A percentile compares a stretch with the other conserved stretches of the same genome.
phyloP scores from a whole-genome alignment of 1,139 yeast species.

The Sugiyamaella xylanicola region DNA sequence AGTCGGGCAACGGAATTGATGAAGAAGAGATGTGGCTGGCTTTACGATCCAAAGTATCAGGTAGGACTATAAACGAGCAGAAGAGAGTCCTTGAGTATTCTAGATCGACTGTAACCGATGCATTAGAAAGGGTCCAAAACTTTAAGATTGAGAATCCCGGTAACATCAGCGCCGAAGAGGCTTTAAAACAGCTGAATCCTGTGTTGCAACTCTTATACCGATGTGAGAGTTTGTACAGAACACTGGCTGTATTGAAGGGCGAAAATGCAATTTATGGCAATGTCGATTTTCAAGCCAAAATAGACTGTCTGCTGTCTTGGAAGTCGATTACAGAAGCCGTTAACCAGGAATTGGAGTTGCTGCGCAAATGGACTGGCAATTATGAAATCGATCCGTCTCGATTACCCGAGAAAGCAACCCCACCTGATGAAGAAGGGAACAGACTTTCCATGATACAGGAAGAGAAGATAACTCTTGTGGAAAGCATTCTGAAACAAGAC shows the following conservation, averaged over 20 bases:
- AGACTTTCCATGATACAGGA: conserved; percentile 20
- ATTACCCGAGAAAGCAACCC: conserved; percentile 36
- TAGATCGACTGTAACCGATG: conserved; percentile 70
- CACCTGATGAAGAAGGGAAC: conserved; percentile 28
- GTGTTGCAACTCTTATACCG: conserved; percentile 65
- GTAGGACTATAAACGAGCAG: conserved; percentile 82
- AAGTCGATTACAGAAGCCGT: conserved; percentile 72
- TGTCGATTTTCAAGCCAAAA: conserved; percentile 62
- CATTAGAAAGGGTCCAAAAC: conserved; percentile 69
- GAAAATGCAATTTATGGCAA: conserved; percentile 76
- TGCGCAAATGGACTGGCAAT: conserved; percentile 77
- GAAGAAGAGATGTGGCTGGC: conserved; percentile 82
- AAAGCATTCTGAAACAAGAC: conserved; percentile 80
- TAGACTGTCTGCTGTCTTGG: conserved; percentile 88
- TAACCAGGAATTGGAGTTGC: conserved; percentile 56
- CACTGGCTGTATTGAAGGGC: conserved; percentile 70
- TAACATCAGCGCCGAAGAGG: conserved; percentile 46
- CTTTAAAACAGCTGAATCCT: conserved; percentile 52
- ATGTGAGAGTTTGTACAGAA: conserved; percentile 79
- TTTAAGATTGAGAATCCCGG: conserved; percentile 42
- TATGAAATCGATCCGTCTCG: conserved; percentile 65
- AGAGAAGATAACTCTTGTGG: conserved; percentile 62
- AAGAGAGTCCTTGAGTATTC: conserved; percentile 68
- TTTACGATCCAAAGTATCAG: conserved; percentile 75
- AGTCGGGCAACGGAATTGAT: conserved; percentile 34